Conservation (phyloP, 2,329 filamentous ascomycete genomes). For the Sporothrix globosa region DNA sequence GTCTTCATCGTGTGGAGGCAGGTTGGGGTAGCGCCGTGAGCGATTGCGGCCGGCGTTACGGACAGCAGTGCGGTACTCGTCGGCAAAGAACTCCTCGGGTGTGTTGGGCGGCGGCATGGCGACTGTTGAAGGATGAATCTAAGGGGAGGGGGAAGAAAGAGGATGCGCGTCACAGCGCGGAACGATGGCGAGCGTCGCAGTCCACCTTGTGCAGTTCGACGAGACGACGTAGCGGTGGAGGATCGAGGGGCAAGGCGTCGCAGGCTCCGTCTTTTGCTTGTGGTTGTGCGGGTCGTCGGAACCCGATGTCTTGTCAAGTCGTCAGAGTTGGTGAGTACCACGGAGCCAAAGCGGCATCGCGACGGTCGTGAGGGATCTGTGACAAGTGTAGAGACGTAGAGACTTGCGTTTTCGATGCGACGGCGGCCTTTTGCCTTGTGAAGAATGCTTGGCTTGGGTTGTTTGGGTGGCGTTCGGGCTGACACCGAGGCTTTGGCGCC, state of each 20-base stretch:
- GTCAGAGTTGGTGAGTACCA: background rate
- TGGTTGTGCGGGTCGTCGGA: conserved; percentile 2
- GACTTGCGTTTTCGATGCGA: background rate
- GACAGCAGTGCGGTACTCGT: conserved; percentile 31
- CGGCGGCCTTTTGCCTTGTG: conserved; percentile 1
- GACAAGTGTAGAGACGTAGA: background rate
- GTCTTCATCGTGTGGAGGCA: conserved; percentile 30
- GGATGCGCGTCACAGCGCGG: background rate
- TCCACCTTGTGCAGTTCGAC: background rate
- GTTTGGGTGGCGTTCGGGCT: conserved; percentile 6
- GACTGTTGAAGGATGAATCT: background rate
- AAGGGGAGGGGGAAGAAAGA: background rate
- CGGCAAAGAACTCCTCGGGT: conserved; percentile 36
- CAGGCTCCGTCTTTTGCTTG: conserved; percentile 9
- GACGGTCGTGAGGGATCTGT: background rate
- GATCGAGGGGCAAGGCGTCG: background rate
- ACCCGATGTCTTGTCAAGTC: background rate
- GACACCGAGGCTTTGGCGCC: conserved; percentile 14
- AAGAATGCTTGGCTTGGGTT: background rate
- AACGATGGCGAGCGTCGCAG: background rate
- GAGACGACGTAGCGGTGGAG: conserved; percentile 1
- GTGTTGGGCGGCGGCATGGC: conserved; percentile 40
- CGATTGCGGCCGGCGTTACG: conserved; percentile 13
- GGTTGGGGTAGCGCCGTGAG: conserved; percentile 22
- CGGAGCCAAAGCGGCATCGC: conserved; percentile 13